phyloP scores from a whole-genome alignment of 202 grass and related monocot genomes.

The Zizania palustris region DNA sequence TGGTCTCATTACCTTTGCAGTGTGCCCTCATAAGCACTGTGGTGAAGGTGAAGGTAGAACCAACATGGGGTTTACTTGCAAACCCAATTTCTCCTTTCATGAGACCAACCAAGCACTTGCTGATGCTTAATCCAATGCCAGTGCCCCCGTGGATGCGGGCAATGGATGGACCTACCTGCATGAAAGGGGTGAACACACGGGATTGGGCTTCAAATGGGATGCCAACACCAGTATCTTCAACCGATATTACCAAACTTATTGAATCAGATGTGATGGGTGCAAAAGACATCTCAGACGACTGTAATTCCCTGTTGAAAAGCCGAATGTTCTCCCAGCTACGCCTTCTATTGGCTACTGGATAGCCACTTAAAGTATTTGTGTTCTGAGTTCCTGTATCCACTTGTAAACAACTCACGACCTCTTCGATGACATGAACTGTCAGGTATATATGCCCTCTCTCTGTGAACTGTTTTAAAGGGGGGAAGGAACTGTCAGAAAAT shows the following conservation, averaged over 20 bases:
- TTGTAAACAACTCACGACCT: slow-evolving; percentile 58
- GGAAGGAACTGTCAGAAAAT: slow-evolving; percentile 35
- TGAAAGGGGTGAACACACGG: slow-evolving; percentile 88
- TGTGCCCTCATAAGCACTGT: slow-evolving; percentile 54
- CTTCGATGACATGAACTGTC: slow-evolving; percentile 87
- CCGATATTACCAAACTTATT: slow-evolving; percentile 86
- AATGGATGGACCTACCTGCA: slow-evolving; percentile 93
- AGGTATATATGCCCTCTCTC: slow-evolving; percentile 93
- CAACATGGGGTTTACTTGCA: slow-evolving; percentile 68
- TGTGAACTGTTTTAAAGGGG: slow-evolving; percentile 70
- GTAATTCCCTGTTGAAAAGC: slow-evolving; percentile 52
- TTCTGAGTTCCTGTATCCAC: slow-evolving; percentile 54
- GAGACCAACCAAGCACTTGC: slow-evolving; percentile 91
- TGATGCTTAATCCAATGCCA: slow-evolving; percentile 95
- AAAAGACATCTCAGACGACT: slow-evolving; percentile 56
- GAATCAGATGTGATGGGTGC: slow-evolving; percentile 53
- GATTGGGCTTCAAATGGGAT: slow-evolving; percentile 90
- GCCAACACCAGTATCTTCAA: slow-evolving; percentile 95
- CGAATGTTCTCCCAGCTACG: slow-evolving; percentile 76
- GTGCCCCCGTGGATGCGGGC: slow-evolving; percentile 94
- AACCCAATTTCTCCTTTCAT: slow-evolving; percentile 99
- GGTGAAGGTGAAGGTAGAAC: slow-evolving; percentile 96
- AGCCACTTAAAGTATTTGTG: slow-evolving; percentile 74
- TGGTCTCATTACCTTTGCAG: slow-evolving; percentile 51
- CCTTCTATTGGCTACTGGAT: slow-evolving; percentile 58